Evolutionary conservation across 2,329 filamentous ascomycete species (phyloP), one percentile per base, ranked within the genome.

Genomic region (Verticillium tricorpus): DNA sequence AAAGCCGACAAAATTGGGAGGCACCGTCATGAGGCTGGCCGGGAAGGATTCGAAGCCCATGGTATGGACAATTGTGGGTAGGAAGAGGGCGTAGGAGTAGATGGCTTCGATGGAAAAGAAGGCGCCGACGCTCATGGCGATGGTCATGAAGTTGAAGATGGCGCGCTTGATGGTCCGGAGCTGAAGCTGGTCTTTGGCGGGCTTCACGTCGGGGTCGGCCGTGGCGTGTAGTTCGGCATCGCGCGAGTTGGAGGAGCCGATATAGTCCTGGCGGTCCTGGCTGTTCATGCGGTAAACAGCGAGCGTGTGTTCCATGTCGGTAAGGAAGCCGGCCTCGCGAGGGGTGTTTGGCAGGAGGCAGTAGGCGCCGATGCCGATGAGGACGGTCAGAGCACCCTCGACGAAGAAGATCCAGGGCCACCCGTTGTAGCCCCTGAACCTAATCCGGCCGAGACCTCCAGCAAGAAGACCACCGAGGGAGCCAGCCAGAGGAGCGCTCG

Each of bases 171-270:
- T 14, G 2, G 60, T 63, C 14, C 25, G 59, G 39, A 57, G 1
- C 31, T 61, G 3, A 64, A 50, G 19, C 2, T 50, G 45, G 45
- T 50, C 45, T 50, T 50, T 50, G 3, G 45, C 45, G n/a, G 19
- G 45, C 45, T 50, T 50, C 37, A 87, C 77, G 64, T 89, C 82
- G 11, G 82, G 82, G 64, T 89, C 82, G 28, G 85, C 85, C 11
- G 82, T 72, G 19, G 74, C n/a, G 17, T 15, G 28, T 25, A 37
- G 25, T 5, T 56, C 55, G 3, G 12, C 55, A 56, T 37, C 55
- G 28, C n/a, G 17, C n/a, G 14, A 50, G 4, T 7, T 31, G 25
- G 2, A 14, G 1, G 19, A 1, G 0, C 19, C 25, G 4, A 56
- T 40, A 22, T 57, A 61, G 59, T 63, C 54, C 62, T 60, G 61